Evolutionary conservation across 2,329 filamentous ascomycete genomes (phyloP).

Genomic region (Zymoseptoria ardabiliae): DNA sequence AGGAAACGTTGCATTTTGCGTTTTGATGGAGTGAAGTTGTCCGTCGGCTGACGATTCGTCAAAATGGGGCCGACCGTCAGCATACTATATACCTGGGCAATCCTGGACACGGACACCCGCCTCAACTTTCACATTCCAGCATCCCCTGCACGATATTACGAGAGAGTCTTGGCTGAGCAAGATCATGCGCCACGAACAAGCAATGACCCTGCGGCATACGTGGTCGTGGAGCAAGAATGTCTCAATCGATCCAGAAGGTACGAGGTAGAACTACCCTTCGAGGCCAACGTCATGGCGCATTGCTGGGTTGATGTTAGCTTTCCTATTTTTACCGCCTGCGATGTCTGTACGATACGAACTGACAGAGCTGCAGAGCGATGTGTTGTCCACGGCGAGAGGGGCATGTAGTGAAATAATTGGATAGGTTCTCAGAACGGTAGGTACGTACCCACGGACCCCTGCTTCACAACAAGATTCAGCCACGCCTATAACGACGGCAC

Average conservation of each 20-base stretch:
- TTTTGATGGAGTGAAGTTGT: not conserved
- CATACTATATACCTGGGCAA: not conserved
- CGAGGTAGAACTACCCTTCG: no score
- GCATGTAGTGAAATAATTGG: no score
- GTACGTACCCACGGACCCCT: not conserved
- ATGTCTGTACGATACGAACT: no score
- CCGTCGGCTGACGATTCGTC: not conserved
- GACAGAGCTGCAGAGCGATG: no score
- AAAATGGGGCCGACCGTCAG: not conserved
- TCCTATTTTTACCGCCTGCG: no score
- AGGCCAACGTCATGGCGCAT: not conserved
- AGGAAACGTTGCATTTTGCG: not conserved
- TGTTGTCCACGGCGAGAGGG: no score
- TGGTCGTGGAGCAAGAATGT: not conserved
- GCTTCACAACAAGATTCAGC: not conserved
- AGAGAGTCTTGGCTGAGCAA: not conserved
- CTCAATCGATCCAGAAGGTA: not conserved
- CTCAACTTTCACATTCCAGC: not conserved
- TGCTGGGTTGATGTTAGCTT: not conserved
- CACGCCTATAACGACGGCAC: not conserved
- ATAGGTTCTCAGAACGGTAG: no score
- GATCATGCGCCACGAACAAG: not conserved
- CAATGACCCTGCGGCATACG: not conserved
- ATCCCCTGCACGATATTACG: not conserved
- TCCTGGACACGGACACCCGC: no score